phyloP scores from a whole-genome alignment of 768 basidiomycete species.

The Candolleomyces eurysporus region DNA sequence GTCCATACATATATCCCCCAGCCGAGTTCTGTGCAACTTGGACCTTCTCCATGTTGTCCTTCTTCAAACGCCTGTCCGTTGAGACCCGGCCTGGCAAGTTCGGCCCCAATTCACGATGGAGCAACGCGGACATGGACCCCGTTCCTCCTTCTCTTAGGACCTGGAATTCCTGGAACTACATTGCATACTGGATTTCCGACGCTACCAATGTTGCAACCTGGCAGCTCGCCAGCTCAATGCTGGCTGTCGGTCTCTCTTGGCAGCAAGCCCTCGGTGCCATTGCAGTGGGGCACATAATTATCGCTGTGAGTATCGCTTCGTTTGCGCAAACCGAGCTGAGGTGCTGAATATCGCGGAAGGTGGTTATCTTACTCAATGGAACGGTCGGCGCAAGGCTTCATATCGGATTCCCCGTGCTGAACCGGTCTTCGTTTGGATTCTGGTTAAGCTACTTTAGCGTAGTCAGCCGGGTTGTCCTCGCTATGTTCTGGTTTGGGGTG shows the following conservation, averaged over 20 bases:
- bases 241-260: slow-evolving; percentile 76
- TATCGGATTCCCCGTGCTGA: slow-evolving; percentile 71
- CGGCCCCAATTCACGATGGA: slow-evolving; percentile 59
- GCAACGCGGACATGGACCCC: slow-evolving; percentile 78
- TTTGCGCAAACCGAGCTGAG: neutral
- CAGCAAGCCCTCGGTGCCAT: slow-evolving; percentile 68
- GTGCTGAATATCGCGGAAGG: slow-evolving; percentile 13
- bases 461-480: slow-evolving; percentile 68
- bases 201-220: slow-evolving; percentile 47
- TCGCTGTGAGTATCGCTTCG: slow-evolving; percentile 40
- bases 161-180: slow-evolving; percentile 67
- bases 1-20: too few relatives aligned
- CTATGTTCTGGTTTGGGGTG: slow-evolving; percentile 82
- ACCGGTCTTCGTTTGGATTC: slow-evolving; percentile 85
- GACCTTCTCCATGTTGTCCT: neutral
- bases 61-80: neutral
- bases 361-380: slow-evolving; percentile 74
- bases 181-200: slow-evolving; percentile 61
- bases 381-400: slow-evolving; percentile 76
- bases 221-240: slow-evolving; percentile 72
- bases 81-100: slow-evolving; percentile 32
- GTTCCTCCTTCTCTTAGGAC: slow-evolving; percentile 59
- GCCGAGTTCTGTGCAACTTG: neutral
- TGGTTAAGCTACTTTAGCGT: slow-evolving; percentile 89
- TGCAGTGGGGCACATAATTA: slow-evolving; percentile 69